Base-by-base conservation (phyloP, 805 yeast species). In the Yarrowia deformans region DNA sequence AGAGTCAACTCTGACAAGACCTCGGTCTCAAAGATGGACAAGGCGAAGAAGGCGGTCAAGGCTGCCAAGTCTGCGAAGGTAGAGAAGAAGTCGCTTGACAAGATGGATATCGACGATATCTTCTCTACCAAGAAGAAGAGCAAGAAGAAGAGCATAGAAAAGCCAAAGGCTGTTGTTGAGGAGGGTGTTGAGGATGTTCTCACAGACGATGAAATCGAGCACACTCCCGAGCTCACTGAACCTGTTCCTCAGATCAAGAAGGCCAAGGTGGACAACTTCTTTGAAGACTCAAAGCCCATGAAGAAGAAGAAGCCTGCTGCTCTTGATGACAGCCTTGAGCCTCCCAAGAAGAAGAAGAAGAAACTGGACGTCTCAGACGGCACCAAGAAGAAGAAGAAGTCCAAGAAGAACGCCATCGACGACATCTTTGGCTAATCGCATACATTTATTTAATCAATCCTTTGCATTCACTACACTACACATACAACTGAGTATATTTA, bases 381-480 rank as follows among this genome's bases (percentile, higher is more conserved):
- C 14, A 34, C 8, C 16, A 78, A 75, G 70, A 80, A 78, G 74
- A 82, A 82, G 75, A 83, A 83, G 70, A 83, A 82, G 75, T 85
- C 82, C 75, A 77, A 78, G 67, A 84, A 79, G 70, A 83, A 83
- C 56, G 88, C 87, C 12, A 91, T 91, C 69, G 95, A 90, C 77
- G 90, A 87, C 73, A 90, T 91, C 16, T 90, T 90, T 78, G 92
- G 91, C 0, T 86, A 68, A 71, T 46, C 19, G 42, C 42, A 12
- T 48, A 55, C 35, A 29, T 18, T 3, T 40, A 56, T n/a, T 40
- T 56, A 56, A 19, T 56, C 10, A 55, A 23, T 4, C 29, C 29
- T 23, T 19, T 54, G 45, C 60, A 55, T 35, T 9, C 39, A 29
- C 18, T 8, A 35, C 5, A 34, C 35, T 6, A 7, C 37, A 34